Evolutionary conservation across 768 basidiomycete species (phyloP).

Genomic region (Leccinum longicurvipes): DNA sequence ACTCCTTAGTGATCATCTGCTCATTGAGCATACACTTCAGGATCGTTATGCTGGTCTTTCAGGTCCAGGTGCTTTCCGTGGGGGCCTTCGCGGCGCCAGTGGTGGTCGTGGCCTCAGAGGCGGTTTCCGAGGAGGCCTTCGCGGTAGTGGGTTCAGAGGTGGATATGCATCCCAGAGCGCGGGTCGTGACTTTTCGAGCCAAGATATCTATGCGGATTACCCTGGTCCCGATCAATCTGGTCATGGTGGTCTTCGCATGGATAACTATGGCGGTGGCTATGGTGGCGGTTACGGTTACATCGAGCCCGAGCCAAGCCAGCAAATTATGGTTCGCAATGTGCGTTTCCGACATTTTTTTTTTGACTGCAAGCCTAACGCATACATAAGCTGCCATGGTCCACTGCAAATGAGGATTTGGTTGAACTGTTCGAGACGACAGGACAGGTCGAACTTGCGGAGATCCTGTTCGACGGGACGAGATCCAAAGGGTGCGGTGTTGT

Average conservation of each 20-base stretch:
- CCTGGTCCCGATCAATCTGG: slow-evolving; percentile 76
- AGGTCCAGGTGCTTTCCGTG: slow-evolving; percentile 54
- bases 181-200: slow-evolving; percentile 76
- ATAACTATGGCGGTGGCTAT: slow-evolving; percentile 37
- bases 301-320: slow-evolving; percentile 85
- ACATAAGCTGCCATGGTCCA: slow-evolving; percentile 92
- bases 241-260: slow-evolving; percentile 35
- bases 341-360: slow-evolving; percentile 35
- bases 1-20: not conserved
- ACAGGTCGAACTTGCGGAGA: slow-evolving; percentile 91
- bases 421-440: slow-evolving; percentile 98
- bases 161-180: slow-evolving; percentile 45
- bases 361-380: not conserved
- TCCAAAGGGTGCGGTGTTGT: slow-evolving; percentile 96
- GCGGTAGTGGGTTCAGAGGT: slow-evolving; percentile 61
- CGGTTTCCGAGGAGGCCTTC: slow-evolving; percentile 38
- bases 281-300: slow-evolving; percentile 36
- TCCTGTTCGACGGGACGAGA: slow-evolving; percentile 86
- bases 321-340: slow-evolving; percentile 98
- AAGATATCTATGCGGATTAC: slow-evolving; percentile 91
- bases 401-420: slow-evolving; percentile 96
- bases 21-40: slow-evolving; percentile 33
- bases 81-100: slow-evolving; percentile 49
- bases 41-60: slow-evolving; percentile 88
- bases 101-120: slow-evolving; percentile 34